These are phyloP conservation scores for Penicillium sp. DNA, from an alignment of 2,329 filamentous ascomycete genomes.

Conservation along the genomic window DNA sequence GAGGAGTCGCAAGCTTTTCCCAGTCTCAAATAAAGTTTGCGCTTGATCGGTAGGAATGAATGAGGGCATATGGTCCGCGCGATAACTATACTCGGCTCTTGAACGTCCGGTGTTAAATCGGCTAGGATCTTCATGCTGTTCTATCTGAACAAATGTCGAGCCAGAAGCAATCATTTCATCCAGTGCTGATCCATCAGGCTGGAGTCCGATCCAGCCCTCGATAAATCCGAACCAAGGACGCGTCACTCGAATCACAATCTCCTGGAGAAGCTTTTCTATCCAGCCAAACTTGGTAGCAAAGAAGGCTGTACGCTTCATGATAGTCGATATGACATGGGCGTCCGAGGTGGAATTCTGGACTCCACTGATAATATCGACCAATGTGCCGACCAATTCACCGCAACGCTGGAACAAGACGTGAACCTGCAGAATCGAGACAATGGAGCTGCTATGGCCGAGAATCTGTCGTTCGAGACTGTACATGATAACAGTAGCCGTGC, in stretches of 20 bases:
- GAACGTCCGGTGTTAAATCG: slow-evolving; percentile 54
- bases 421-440: slow-evolving; percentile 34
- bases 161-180: slow-evolving; percentile 45
- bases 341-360: slow-evolving; percentile 50
- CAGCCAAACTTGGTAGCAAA: slow-evolving; percentile 59
- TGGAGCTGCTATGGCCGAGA: slow-evolving; percentile 18
- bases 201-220: slow-evolving; percentile 69
- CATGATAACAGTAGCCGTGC: slow-evolving; percentile 31
- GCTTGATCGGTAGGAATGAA: slow-evolving; percentile 68
- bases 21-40: slow-evolving; percentile 69
- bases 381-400: slow-evolving; percentile 32
- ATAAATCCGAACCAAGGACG: slow-evolving; percentile 62
- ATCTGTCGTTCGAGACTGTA: slow-evolving; percentile 37
- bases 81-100: slow-evolving; percentile 55
- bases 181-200: slow-evolving; percentile 51
- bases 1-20: slow-evolving; percentile 68
- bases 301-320: slow-evolving; percentile 58
- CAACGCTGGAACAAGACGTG: slow-evolving; percentile 37
- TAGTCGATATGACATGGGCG: slow-evolving; percentile 55
- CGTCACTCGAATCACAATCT: slow-evolving; percentile 59
- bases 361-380: slow-evolving; percentile 39
- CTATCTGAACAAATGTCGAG: slow-evolving; percentile 58
- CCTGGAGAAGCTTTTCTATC: slow-evolving; percentile 59
- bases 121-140: slow-evolving; percentile 55
- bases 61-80: slow-evolving; percentile 55